Conservation (phyloP, 164 flowering plant genomes). For the Dillenia suffruticosa region DNA sequence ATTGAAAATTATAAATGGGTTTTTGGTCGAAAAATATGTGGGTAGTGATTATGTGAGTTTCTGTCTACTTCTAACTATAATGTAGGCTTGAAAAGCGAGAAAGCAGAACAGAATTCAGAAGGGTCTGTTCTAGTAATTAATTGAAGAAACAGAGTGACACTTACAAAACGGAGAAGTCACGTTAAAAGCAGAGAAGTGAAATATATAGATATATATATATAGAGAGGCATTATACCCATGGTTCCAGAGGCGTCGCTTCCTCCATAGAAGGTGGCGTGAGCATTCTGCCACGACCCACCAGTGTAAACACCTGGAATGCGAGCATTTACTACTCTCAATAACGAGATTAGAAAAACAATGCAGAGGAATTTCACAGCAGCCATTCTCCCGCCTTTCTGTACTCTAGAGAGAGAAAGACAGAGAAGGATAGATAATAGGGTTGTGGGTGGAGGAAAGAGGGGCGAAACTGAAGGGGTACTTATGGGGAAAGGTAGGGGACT, state of each 20-base stretch:
- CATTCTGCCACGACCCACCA: slow-evolving; percentile 59
- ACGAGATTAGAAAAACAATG: slow-evolving; percentile 21
- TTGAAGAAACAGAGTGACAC: too few relatives aligned
- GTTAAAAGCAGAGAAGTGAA: too few relatives aligned
- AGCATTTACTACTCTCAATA: slow-evolving; percentile 31
- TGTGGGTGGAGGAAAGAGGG: slow-evolving; percentile 13
- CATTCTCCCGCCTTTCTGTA: slow-evolving; percentile 8
- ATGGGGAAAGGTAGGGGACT: slow-evolving; percentile 12
- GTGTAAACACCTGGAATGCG: slow-evolving; percentile 66
- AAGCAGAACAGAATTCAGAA: too few relatives aligned
- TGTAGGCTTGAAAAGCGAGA: too few relatives aligned
- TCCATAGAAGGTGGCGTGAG: slow-evolving; percentile 95
- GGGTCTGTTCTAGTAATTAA: too few relatives aligned
- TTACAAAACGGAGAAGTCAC: too few relatives aligned
- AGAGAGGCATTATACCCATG: slow-evolving; percentile 51
- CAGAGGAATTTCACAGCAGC: slow-evolving; percentile 11
- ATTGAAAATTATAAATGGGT: background rate
- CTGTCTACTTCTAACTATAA: too few relatives aligned
- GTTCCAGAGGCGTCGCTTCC: slow-evolving; percentile 93
- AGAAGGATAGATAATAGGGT: slow-evolving; percentile 11
- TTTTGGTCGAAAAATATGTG: background rate
- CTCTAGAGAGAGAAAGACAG: slow-evolving; percentile 14
- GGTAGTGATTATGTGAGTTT: background rate
- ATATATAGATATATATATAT: background rate
- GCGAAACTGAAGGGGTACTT: slow-evolving; percentile 35